A percentile compares a stretch with the other conserved stretches of the same genome.
These are phyloP conservation scores for Schrenkiella parvula DNA, from an alignment of 345 rosid species.

Conservation along the genomic window DNA sequence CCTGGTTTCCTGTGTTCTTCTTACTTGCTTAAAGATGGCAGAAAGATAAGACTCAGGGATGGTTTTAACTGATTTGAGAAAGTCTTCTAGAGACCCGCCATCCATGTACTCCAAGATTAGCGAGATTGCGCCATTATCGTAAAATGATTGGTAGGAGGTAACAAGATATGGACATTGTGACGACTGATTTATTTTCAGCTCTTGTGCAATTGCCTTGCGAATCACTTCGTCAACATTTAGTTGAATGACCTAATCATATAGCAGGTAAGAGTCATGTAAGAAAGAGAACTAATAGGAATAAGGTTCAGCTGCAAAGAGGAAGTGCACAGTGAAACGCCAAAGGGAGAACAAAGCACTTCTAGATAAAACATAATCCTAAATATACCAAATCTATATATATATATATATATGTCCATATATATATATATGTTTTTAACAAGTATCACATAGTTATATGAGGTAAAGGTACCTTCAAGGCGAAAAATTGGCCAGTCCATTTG, in stretches of 20 bases:
- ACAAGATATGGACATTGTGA: conserved; percentile 77
- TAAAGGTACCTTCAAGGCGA: conserved; percentile 79
- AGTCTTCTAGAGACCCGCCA: conserved; percentile 84
- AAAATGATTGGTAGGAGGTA: conserved; percentile 77
- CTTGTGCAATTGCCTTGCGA: conserved; percentile 68
- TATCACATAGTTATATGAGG: not conserved
- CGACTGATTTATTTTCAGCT: conserved; percentile 75
- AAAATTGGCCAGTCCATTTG: conserved; percentile 89
- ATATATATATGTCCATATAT: no score
- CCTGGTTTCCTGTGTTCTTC: not conserved
- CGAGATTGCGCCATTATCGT: conserved; percentile 74
- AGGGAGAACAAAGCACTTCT: not conserved
- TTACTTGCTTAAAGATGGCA: conserved; percentile 76
- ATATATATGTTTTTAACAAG: no score
- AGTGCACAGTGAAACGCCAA: not conserved
- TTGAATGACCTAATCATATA: conserved; percentile 55
- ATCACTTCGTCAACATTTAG: conserved; percentile 66
- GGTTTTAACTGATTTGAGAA: conserved; percentile 59
- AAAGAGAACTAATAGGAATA: conserved; percentile 4
- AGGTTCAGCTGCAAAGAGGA: not conserved
- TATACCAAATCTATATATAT: not conserved
- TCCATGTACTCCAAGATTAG: conserved; percentile 91
- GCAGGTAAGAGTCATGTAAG: not conserved
- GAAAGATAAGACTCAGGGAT: conserved; percentile 77
- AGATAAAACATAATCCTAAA: not conserved